Evolutionary conservation across 805 yeast genomes (phyloP).

Genomic region (Yamadazyma ubonensis): DNA sequence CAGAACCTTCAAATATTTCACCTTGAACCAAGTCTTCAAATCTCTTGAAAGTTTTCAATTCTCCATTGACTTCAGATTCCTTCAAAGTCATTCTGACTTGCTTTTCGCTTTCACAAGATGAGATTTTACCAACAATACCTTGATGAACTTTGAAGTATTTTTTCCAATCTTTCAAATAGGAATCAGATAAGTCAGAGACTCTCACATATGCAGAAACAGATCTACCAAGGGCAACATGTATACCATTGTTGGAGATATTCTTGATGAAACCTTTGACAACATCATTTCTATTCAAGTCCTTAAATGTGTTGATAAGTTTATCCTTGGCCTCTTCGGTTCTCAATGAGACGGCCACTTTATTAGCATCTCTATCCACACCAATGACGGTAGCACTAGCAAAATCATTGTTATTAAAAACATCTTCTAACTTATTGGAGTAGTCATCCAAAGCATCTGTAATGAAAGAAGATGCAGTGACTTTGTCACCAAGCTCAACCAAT

Average conservation of each 20-base stretch:
- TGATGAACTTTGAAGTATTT: conserved; percentile 69
- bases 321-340: conserved; percentile 52
- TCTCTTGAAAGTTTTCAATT: conserved; percentile 52
- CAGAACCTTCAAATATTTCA: conserved; percentile 72
- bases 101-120: conserved; percentile 58
- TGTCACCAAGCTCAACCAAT: conserved; percentile 66
- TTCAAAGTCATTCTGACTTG: conserved; percentile 76
- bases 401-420: conserved; percentile 49
- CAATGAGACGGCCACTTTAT: conserved; percentile 62
- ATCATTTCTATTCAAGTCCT: conserved; percentile 65
- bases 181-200: conserved; percentile 77
- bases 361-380: conserved; percentile 46
- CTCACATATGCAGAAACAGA: conserved; percentile 75
- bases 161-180: conserved; percentile 86
- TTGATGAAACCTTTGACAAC: conserved; percentile 80
- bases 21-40: conserved; percentile 70
- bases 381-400: conserved; percentile 57
- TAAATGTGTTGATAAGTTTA: conserved; percentile 44
- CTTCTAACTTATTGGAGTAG: conserved; percentile 53
- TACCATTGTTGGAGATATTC: conserved; percentile 69
- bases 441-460: conserved; percentile 78
- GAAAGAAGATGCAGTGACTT: conserved; percentile 60
- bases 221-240: conserved; percentile 75
- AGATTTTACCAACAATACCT: conserved; percentile 69
- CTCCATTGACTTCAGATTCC: conserved; percentile 76